Base-by-base conservation (phyloP, 1,284 basidiomycete species). In the Phlebopus sp. region DNA sequence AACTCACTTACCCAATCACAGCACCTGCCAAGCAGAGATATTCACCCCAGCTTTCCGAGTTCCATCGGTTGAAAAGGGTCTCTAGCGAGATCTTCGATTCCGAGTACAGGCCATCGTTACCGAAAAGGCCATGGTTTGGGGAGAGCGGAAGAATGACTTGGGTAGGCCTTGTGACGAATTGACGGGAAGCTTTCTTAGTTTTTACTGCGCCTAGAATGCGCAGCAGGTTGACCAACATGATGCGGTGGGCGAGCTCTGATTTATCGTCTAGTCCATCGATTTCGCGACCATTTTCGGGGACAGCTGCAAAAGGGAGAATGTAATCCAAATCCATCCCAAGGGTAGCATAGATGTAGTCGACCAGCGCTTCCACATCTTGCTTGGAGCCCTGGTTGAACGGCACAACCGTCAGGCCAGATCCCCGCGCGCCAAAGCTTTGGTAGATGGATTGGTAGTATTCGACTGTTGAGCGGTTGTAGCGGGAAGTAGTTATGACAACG, bases 401-500 rank as follows among this genome's bases (percentile, higher is more conserved):
- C 25, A 99, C 95, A 39, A 99, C 95, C 14, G 94, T 96, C 44
- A 99, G 79, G 34, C 93, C 91, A 32, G 96, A 96, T 25, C 94
- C 96, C 56, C 92, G 89, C 60, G 92, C 92, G 36, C 96, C 96
- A 60, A 88, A 88, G 58, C 90, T 87, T 70, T 99, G 96, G 82
- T 92, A 99, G 71, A 99, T 96, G 49, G 85, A 86, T 70, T 99
- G 96, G 72, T 99, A 99, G 72, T 96, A 99, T 71, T 98, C 95
- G 55, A 99, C 94, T 7, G 91, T 93, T 41, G 87, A 83, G 54
- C 95, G 91, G 66, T 79, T 93, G 74, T 95, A 97, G 59, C 94
- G 87, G 25, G 93, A 97, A 23, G 97, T 99, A 21, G 96, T 99
- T 70, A 99, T 90, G 42, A 99, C 87, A 56, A 98, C 92, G 58